A percentile compares a stretch with the other conserved stretches of the same genome.
These are phyloP conservation scores for Aspergillus quadrilineatus DNA, from an alignment of 2,329 filamentous ascomycete genomes.

Conservation along the genomic window DNA sequence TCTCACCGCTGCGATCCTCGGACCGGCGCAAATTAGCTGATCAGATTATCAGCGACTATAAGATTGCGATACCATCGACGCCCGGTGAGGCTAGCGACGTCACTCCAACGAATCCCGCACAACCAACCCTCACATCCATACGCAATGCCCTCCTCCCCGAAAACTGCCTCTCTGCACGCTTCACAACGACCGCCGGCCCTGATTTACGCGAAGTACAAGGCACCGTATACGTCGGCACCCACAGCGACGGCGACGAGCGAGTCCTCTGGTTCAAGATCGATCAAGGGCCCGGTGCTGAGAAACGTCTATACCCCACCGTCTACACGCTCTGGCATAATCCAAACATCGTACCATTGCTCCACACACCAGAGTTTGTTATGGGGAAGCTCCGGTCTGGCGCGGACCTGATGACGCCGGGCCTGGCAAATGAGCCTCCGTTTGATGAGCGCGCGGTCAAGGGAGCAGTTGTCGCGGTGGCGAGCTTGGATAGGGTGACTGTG, in stretches of 20 bases:
- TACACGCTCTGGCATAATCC: conserved; percentile 68
- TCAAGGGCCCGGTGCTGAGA: conserved; percentile 48
- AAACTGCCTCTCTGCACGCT: conserved; percentile 61
- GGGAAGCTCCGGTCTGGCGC: conserved; percentile 64
- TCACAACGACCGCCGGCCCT: conserved; percentile 64
- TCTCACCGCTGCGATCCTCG: conserved; percentile 65
- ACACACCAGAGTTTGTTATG: conserved; percentile 60
- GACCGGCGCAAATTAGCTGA: conserved; percentile 67
- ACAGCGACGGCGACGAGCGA: conserved; percentile 57
- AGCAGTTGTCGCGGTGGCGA: conserved; percentile 63
- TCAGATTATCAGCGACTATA: conserved; percentile 64
- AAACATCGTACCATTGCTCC: conserved; percentile 60
- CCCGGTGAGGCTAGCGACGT: conserved; percentile 31
- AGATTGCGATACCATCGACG: conserved; percentile 48
- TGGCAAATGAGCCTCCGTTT: conserved; percentile 65
- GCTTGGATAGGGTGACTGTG: conserved; percentile 58
- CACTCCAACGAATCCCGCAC: conserved; percentile 42
- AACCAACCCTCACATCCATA: conserved; percentile 50
- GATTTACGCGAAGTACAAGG: conserved; percentile 62
- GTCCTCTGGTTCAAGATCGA: conserved; percentile 65
- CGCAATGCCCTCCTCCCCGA: conserved; percentile 64
- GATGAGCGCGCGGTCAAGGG: conserved; percentile 59
- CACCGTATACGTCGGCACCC: conserved; percentile 63
- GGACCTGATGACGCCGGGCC: conserved; percentile 67
- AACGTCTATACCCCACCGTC: conserved; percentile 50